Evolutionary conservation across 2,329 filamentous ascomycete genomes (phyloP).

Genomic region (Neurospora sp.): DNA sequence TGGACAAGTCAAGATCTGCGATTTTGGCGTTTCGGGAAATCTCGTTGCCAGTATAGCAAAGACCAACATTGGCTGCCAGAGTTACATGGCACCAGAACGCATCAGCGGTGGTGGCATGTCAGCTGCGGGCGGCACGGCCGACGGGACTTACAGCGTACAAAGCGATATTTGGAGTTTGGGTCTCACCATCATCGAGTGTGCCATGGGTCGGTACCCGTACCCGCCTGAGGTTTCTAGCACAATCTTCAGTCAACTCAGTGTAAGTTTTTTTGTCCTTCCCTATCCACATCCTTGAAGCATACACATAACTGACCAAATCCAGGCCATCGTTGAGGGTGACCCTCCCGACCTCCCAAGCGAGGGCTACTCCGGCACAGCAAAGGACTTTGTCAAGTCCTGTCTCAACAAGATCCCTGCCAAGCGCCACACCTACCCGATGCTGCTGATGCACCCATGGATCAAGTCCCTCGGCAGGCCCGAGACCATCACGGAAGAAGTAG

Average conservation of each 20-base stretch:
- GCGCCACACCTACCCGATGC: slow-evolving; percentile 85
- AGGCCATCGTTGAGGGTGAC: slow-evolving; percentile 98
- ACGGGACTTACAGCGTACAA: slow-evolving; percentile 92
- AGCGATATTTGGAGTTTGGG: slow-evolving; percentile 97
- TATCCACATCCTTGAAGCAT: not conserved
- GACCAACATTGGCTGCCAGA: slow-evolving; percentile 98
- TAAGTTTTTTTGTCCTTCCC: slow-evolving; percentile 43
- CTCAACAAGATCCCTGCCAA: slow-evolving; percentile 87
- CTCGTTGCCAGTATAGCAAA: slow-evolving; percentile 95
- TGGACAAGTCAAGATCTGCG: slow-evolving; percentile 95
- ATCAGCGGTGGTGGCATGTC: slow-evolving; percentile 81
- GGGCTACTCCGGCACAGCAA: slow-evolving; percentile 68
- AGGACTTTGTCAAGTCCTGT: slow-evolving; percentile 80
- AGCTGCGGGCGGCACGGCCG: slow-evolving; percentile 56
- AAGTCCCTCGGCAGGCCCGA: slow-evolving; percentile 24
- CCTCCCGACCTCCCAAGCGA: slow-evolving; percentile 75
- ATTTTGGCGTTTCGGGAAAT: slow-evolving; percentile 96
- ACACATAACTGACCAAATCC: slow-evolving; percentile 1
- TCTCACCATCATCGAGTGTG: slow-evolving; percentile 90
- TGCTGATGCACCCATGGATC: slow-evolving; percentile 86
- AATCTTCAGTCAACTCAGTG: slow-evolving; percentile 93
- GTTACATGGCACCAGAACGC: slow-evolving; percentile 96
- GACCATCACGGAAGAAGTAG: slow-evolving; percentile 27
- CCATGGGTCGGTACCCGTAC: slow-evolving; percentile 89
- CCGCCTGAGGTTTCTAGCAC: slow-evolving; percentile 96